Percentiles rank a stretch among this genome's conserved stretches.
phyloP scores from a whole-genome alignment of 1,139 yeast species.

The Casaregolazyma suthepensis region DNA sequence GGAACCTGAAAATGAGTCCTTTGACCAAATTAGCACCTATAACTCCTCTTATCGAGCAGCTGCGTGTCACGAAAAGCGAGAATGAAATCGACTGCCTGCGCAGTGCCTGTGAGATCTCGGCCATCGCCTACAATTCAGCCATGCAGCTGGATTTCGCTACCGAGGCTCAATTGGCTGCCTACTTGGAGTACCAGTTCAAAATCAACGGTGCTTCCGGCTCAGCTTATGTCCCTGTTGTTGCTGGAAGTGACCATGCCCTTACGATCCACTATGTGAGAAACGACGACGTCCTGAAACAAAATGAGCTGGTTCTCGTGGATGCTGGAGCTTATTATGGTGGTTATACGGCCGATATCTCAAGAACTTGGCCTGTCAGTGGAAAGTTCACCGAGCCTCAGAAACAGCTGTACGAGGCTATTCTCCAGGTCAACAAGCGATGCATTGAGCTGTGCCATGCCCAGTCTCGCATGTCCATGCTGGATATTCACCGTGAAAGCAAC shows the following conservation, averaged over 20 bases:
- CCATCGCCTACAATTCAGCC: constrained; percentile 78
- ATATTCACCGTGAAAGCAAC: constrained; percentile 69
- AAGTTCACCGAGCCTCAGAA: constrained; percentile 71
- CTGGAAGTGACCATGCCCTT: constrained; percentile 80
- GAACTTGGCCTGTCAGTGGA: constrained; percentile 88
- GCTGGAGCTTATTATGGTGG: constrained; percentile 96
- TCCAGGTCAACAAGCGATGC: constrained; percentile 74
- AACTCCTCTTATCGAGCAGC: constrained; percentile 43
- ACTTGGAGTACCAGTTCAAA: constrained; percentile 73
- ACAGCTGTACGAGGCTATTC: constrained; percentile 82
- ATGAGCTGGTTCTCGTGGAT: constrained; percentile 85
- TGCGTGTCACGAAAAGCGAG: constrained; percentile 66
- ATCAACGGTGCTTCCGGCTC: constrained; percentile 77
- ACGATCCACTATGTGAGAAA: constrained; percentile 89
- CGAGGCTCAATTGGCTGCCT: constrained; percentile 78
- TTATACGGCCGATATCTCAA: constrained; percentile 89
- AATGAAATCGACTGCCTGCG: constrained; percentile 76
- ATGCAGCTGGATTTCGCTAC: constrained; percentile 52
- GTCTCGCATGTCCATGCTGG: constrained; percentile 55
- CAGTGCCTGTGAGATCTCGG: constrained; percentile 73
- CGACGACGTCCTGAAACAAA: constrained; percentile 66
- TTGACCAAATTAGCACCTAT: constrained; percentile 14
- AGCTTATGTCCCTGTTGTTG: constrained; percentile 95
- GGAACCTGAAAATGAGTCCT: constrained; percentile 1
- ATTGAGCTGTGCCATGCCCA: constrained; percentile 58